Evolutionary conservation across 306 rosid species (phyloP).

Genomic region (Cotoneaster glaucophyllus): DNA sequence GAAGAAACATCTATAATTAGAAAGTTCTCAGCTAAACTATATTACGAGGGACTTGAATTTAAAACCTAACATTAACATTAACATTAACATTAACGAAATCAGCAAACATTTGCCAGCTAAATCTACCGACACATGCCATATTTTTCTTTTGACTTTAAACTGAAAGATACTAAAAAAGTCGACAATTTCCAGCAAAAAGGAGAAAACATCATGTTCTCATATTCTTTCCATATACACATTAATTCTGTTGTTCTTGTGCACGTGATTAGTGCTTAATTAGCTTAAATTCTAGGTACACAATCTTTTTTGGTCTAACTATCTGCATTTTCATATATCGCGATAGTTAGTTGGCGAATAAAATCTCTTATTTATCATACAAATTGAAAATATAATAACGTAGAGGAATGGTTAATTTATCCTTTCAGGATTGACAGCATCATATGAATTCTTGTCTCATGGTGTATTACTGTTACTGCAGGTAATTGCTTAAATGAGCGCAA

Average conservation of each 20-base stretch:
- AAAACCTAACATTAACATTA: neutral
- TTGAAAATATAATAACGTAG: neutral
- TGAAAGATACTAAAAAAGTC: neutral
- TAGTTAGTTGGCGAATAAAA: neutral
- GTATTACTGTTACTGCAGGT: slow-evolving; percentile 21
- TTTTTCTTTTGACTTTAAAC: neutral
- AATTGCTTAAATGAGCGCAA: slow-evolving; percentile 42
- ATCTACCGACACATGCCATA: slow-evolving; percentile 4
- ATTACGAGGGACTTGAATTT: neutral
- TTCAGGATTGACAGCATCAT: no score
- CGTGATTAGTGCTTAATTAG: neutral
- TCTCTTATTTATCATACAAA: neutral
- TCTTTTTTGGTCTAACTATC: neutral
- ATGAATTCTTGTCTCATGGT: no score
- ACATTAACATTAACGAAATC: neutral
- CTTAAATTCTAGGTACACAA: neutral
- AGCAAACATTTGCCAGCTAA: neutral
- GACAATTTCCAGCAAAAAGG: neutral
- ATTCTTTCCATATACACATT: neutral
- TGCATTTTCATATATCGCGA: neutral
- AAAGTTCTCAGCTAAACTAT: no score
- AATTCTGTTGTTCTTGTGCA: neutral
- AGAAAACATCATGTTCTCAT: slow-evolving; percentile 14
- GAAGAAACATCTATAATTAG: no score
- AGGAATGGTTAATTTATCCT: neutral